A percentile compares a stretch with the other conserved stretches of the same genome.
phyloP scores from a whole-genome alignment of 352 stramenopile genomes.

The Phytophthora macrochlamydospora region DNA sequence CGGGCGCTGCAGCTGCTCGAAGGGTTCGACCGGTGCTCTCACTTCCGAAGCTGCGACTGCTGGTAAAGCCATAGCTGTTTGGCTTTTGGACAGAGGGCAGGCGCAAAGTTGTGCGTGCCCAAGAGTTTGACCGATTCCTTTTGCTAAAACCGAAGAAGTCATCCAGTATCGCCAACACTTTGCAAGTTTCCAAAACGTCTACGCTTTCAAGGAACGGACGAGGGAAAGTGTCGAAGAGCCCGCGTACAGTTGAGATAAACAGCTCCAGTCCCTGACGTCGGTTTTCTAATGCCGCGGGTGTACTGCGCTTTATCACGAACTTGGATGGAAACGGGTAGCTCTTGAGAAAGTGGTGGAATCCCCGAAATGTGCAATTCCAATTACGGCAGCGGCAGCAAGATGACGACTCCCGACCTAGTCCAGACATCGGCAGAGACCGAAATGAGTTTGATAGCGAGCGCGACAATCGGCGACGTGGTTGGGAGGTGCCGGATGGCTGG shows the following conservation, averaged over 20 bases:
- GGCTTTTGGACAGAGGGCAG: constrained; percentile 8
- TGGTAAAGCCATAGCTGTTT: constrained; percentile 13
- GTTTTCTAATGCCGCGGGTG: constrained; percentile 37
- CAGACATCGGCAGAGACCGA: constrained; percentile 9
- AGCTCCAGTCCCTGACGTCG: constrained; percentile 53
- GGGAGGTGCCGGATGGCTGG: constrained; percentile 1
- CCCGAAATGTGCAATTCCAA: constrained; percentile 55
- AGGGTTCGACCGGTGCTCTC: constrained; percentile 21
- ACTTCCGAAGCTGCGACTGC: constrained; percentile 19
- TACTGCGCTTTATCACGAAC: constrained; percentile 50
- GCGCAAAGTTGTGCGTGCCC: constrained; percentile 11
- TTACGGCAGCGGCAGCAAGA: constrained; percentile 50
- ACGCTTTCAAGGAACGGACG: constrained; percentile 50
- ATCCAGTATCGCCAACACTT: constrained; percentile 46
- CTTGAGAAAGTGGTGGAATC: constrained; percentile 52
- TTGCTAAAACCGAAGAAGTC: constrained; percentile 51
- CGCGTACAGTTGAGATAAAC: constrained; percentile 49
- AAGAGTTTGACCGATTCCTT: constrained; percentile 27
- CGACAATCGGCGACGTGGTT: constrained; percentile 1
- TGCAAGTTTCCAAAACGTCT: constrained; percentile 44
- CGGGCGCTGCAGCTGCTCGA: constrained; percentile 8
- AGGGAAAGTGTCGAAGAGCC: constrained; percentile 60
- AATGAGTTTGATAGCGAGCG: constrained; percentile 21
- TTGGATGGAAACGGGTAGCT: constrained; percentile 62
- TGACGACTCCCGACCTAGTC: constrained; percentile 5